phyloP scores from a whole-genome alignment of 257 asterid species.

The Solanum habrochaites region DNA sequence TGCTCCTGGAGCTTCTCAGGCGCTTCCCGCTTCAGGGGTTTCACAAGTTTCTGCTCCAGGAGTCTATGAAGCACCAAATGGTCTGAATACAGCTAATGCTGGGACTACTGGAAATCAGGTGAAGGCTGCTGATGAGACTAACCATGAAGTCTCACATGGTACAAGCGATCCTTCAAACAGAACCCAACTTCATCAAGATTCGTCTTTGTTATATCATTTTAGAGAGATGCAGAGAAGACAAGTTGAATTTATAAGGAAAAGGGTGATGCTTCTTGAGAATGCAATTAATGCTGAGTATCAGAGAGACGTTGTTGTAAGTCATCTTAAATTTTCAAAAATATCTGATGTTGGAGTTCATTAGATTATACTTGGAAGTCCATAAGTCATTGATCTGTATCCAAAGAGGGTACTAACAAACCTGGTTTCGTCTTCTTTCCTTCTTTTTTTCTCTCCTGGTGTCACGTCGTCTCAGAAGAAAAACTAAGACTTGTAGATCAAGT shows the following conservation, averaged over 20 bases:
- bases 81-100: slow-evolving; percentile 21
- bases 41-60: slow-evolving; percentile 30
- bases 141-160: slow-evolving; percentile 30
- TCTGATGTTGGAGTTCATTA: not conserved
- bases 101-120: slow-evolving; percentile 40
- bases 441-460: not conserved
- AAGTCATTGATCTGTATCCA: not conserved
- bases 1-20: slow-evolving; percentile 32
- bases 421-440: not conserved
- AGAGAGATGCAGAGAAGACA: slow-evolving; percentile 94
- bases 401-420: not conserved
- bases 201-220: slow-evolving; percentile 41
- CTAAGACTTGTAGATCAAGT: not conserved
- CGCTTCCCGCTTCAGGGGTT: slow-evolving; percentile 16
- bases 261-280: slow-evolving; percentile 87
- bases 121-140: slow-evolving; percentile 29
- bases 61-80: slow-evolving; percentile 29
- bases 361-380: not conserved
- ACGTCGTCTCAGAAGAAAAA: not conserved
- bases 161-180: slow-evolving; percentile 41
- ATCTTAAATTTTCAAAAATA: not conserved
- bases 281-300: slow-evolving; percentile 67
- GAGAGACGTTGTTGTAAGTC: slow-evolving; percentile 57
- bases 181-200: slow-evolving; percentile 56
- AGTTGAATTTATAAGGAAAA: slow-evolving; percentile 83